Percentiles rank a stretch among this genome's conserved stretches.
Conservation (phyloP, 2,329 filamentous ascomycete genomes). For the Sordariomycetes sp. region DNA sequence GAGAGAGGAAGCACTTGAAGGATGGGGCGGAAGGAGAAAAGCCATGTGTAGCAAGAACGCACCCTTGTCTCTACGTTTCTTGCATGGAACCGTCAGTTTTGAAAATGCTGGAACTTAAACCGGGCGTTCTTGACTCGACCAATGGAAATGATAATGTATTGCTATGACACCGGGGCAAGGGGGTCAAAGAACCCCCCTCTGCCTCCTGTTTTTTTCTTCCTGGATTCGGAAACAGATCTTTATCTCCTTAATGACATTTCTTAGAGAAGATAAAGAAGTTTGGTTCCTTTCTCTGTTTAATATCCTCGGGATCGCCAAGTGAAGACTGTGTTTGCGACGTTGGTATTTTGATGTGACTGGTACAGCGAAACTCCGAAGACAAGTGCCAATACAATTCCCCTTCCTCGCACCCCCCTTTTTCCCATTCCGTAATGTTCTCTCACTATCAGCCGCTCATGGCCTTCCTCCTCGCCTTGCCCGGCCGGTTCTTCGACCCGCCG, state of each 20-base stretch:
- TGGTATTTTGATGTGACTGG: not conserved
- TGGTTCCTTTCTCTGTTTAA: not conserved
- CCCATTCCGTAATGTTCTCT: not conserved
- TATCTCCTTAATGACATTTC: not conserved
- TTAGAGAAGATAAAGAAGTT: not conserved
- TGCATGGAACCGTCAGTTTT: not conserved
- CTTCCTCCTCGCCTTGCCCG: slow-evolving; percentile 11
- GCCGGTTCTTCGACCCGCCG: slow-evolving; percentile 4
- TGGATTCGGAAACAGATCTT: not conserved
- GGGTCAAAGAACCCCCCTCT: not conserved
- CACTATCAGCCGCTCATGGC: slow-evolving; percentile 7
- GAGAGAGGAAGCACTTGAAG: not conserved
- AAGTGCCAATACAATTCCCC: not conserved
- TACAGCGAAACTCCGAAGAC: not conserved
- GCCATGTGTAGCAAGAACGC: not conserved
- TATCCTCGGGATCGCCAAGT: not conserved
- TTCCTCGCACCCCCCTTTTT: not conserved
- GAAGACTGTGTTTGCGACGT: too few relatives aligned
- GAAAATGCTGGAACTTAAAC: not conserved
- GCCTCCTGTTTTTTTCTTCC: not conserved
- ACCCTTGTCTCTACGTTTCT: not conserved
- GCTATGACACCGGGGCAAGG: not conserved
- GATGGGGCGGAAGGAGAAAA: not conserved
- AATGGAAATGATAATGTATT: slow-evolving; percentile 5
- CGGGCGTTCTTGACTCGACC: not conserved